Conservation (phyloP, 1,284 basidiomycete species). For the Schizophyllum commune region DNA sequence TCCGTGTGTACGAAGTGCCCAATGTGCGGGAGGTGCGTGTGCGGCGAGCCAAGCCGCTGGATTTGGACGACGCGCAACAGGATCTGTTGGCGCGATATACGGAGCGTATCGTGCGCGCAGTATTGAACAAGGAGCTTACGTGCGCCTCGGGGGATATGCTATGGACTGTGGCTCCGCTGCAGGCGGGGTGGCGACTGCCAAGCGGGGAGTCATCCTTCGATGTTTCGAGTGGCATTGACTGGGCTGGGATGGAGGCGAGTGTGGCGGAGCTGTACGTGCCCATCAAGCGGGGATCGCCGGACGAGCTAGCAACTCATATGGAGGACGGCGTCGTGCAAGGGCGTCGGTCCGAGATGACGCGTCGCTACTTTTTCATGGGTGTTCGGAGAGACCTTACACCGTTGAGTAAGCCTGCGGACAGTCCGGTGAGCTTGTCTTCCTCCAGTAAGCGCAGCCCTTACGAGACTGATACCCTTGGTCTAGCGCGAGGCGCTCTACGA, state of each 20-base stretch:
- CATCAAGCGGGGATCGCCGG: slow-evolving; percentile 35
- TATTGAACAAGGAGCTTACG: slow-evolving; percentile 59
- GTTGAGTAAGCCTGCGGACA: slow-evolving; percentile 58
- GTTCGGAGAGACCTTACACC: slow-evolving; percentile 64
- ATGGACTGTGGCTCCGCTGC: slow-evolving; percentile 61
- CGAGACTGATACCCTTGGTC: slow-evolving; percentile 1
- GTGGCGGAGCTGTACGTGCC: slow-evolving; percentile 42
- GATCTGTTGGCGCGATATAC: slow-evolving; percentile 54
- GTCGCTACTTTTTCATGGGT: slow-evolving; percentile 48
- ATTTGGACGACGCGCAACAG: slow-evolving; percentile 36
- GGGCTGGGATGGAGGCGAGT: slow-evolving; percentile 51
- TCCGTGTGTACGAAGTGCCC: slow-evolving; percentile 53
- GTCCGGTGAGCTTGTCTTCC: slow-evolving; percentile 34
- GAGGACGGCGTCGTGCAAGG: slow-evolving; percentile 67
- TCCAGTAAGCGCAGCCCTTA: slow-evolving; percentile 6
- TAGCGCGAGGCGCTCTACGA: slow-evolving; percentile 52
- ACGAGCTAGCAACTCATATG: slow-evolving; percentile 35
- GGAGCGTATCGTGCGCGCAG: slow-evolving; percentile 47
- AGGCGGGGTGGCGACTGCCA: slow-evolving; percentile 24
- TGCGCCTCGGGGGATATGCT: slow-evolving; percentile 44
- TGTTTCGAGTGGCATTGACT: slow-evolving; percentile 37
- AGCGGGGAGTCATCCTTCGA: slow-evolving; percentile 19
- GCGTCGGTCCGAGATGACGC: slow-evolving; percentile 67
- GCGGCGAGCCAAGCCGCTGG: slow-evolving; percentile 39
- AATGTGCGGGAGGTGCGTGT: slow-evolving; percentile 34